Base-by-base conservation (phyloP, 768 basidiomycete genomes). In the Psilocybe cyanescens region DNA sequence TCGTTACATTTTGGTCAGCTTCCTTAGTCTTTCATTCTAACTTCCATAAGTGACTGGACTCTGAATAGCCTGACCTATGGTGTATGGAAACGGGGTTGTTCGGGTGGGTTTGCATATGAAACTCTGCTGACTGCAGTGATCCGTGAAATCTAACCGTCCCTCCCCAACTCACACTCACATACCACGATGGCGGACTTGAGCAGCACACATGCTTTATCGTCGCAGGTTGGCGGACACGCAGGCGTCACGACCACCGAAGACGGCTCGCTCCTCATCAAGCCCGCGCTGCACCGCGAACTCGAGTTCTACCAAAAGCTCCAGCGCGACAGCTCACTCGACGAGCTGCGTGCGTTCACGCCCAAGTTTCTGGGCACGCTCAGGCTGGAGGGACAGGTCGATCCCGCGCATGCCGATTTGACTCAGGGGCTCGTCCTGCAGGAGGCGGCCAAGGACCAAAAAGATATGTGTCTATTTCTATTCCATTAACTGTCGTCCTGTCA, bases 221-320 rank as follows among this genome's bases (percentile, higher is more conserved):
- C 82, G 17, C 91, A 95, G 75, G 93, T 96, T 53, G 93, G 91
- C 17, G 94, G 94, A 0, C 95, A 97, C 68, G 72, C 84, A 3
- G 88, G 89, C 17, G 83, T 96, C n/a, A 78, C 85, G 47, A 78
- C 86, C 4, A 86, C 85, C 3, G 88, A 87, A 63, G 90, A 92
- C 66, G 87, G 85, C 12, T 87, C 86, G 1, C 84, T 94, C n/a
- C 74, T 97, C 46, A 88, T 95, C 78, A 96, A 97, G 74, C 86
- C 89, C 5, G 84, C 88, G 14, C 75, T 87, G 9, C 81, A 80
- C 0, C 73, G 76, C 39, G 94, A 97, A 69, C 78, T 86, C 39
- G 77, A 77, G 19, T 95, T 95, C 72, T 97, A 96, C 74, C 82
- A 87, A 59, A 64, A 73, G 37, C 72, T 89, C 33, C 76, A 79